Base-by-base conservation (phyloP, 805 yeast genomes). In the Zygosaccharomyces gambellarensis region DNA sequence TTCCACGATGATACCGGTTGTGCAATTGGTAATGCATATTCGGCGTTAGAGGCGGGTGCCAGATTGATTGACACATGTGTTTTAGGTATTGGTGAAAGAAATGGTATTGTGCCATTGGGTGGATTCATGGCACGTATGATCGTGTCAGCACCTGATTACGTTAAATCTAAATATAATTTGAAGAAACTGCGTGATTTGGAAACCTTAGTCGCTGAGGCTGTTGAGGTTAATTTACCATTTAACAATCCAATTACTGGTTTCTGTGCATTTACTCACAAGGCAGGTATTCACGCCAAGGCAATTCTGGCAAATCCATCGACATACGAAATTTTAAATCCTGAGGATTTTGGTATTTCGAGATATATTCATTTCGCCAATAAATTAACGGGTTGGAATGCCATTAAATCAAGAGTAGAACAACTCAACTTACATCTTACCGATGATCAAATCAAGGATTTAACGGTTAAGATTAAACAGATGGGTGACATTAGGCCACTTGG, bases 1-100 rank as follows among this genome's bases (percentile, higher is more conserved):
- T 94, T 92, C 87, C 99, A 92, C 75, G 88, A 92, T 68, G 99
- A 92, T 71, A 92, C 99, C 27, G 99, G 99, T 55, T 92, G 98
- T 76, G 97, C 99, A 59, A 90, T 92, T 73, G 97, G 98, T 55
- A 92, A 92, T 69, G 96, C 99, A 34, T 94, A 94, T 79, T 87
- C 97, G 48, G 98, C 98, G 8, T 78, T 92, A 62, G 99, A 92
- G 73, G 99, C 90, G 43, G 99, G 99, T 64, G 99, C 99, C 58
- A 82, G 82, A 65, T 80, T 90, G 63, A 88, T 92, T 57, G 99
- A 92, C 72, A 96, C 89, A 36, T 87, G 96, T 12, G 98, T 92
- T n/a, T 80, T 92, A 62, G 99, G 99, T 62, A 94, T 92, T 56
- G 99, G 99, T 72, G 99, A 92, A 80, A 85, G 99, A 74, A 92